Evolutionary conservation across 352 stramenopile species (phyloP).

Genomic region (Phytophthora chlamydospora): DNA sequence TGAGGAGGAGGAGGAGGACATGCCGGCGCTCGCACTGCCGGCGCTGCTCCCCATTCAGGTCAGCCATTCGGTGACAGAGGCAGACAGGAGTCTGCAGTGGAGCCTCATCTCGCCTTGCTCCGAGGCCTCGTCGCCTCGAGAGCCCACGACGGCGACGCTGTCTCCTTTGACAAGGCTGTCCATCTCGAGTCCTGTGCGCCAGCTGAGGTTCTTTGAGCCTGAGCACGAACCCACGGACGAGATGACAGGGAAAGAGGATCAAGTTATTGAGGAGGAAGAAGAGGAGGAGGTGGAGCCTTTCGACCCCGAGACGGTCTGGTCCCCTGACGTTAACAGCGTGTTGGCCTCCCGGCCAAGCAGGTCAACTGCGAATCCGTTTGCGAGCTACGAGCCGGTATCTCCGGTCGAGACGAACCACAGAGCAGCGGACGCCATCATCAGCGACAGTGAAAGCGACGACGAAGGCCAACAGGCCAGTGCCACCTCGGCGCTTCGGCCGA

Average conservation of each 20-base stretch:
- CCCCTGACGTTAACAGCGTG: constrained; percentile 16
- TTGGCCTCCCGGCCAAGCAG: constrained; percentile 12
- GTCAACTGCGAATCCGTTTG: constrained; percentile 22
- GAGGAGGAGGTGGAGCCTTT: constrained; percentile 17
- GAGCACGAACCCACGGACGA: constrained; percentile 24
- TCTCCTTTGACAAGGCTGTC: constrained; percentile 27
- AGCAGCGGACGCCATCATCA: constrained; percentile 6
- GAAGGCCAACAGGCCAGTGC: constrained; percentile 5
- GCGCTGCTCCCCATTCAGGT: constrained; percentile 20
- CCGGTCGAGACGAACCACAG: constrained; percentile 1
- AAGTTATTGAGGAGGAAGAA: constrained; percentile 17
- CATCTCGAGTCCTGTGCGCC: constrained; percentile 23
- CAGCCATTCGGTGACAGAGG: neutral
- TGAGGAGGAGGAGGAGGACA: constrained; percentile 15
- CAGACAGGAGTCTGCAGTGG: constrained; percentile 31
- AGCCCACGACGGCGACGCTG: constrained; percentile 5
- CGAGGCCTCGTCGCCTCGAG: constrained; percentile 22
- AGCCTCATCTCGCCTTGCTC: constrained; percentile 66
- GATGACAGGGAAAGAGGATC: constrained; percentile 10
- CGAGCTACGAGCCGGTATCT: constrained; percentile 8
- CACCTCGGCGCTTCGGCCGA: constrained; percentile 16
- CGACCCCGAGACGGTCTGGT: constrained; percentile 31
- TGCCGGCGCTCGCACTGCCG: constrained; percentile 11
- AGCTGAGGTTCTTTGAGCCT: constrained; percentile 31
- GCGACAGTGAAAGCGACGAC: constrained; percentile 23